Percentiles rank a stretch among this genome's conserved stretches.
These are phyloP conservation scores for Leptosphaerulina australis DNA, from an alignment of 2,329 filamentous ascomycete genomes.

Conservation along the genomic window DNA sequence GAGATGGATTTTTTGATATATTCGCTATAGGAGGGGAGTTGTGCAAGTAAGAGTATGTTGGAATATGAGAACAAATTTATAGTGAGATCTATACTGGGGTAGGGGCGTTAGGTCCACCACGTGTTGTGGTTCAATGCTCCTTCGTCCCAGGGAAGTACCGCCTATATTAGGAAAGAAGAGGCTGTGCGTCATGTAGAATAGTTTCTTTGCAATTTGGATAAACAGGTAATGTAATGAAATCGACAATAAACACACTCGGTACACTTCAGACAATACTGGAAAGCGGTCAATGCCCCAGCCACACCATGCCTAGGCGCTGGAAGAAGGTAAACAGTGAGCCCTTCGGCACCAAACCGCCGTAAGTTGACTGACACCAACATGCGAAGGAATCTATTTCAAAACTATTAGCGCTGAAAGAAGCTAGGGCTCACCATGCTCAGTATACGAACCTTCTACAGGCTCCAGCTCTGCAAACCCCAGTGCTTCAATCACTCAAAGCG, in stretches of 20 bases:
- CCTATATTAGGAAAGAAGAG: too few species aligned
- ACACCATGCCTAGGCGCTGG: conserved; percentile 52
- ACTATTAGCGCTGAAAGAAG: background rate
- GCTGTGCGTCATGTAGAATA: too few species aligned
- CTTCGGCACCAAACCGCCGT: conserved; percentile 50
- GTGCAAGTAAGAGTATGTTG: background rate
- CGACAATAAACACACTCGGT: too few species aligned
- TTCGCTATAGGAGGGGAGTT: background rate
- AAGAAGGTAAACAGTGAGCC: conserved; percentile 52
- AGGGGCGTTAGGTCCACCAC: too few species aligned
- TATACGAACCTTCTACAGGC: conserved; percentile 36
- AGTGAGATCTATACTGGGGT: too few species aligned
- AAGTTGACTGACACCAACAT: conserved; percentile 49
- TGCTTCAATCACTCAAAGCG: conserved; percentile 39
- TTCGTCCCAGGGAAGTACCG: too few species aligned
- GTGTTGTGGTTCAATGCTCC: too few species aligned
- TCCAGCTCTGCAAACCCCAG: conserved; percentile 44
- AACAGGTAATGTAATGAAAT: too few species aligned
- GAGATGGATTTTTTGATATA: background rate
- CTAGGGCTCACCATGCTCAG: background rate
- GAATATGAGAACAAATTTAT: too few species aligned
- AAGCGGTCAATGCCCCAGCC: conserved; percentile 25
- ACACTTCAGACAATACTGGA: background rate
- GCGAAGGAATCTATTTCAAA: conserved; percentile 44
- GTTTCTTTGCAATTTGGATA: too few species aligned